Base-by-base conservation (phyloP, 164 flowering plant species). In the Dillenia suffruticosa region DNA sequence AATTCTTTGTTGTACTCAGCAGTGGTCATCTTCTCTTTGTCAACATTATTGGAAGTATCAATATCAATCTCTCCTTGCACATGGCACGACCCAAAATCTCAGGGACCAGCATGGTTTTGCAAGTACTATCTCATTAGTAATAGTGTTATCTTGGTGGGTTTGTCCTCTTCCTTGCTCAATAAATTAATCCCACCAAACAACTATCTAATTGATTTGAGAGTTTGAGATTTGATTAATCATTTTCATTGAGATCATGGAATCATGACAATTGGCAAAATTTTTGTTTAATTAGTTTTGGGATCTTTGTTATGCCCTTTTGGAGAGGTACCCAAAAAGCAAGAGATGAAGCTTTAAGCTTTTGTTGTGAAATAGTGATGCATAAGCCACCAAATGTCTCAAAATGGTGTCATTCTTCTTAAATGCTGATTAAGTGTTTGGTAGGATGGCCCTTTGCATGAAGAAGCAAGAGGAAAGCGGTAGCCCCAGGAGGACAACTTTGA, bases 401-500 rank as follows among this genome's bases (percentile, higher is more conserved):
- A n/a, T 19, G 17, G 44, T 10, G 12, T 48, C 9, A 19, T 4
- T 6, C 15, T 24, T 40, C 49, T 48, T 58, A 48, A 46, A 17
- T 55, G 14, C 17, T 44, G 22, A 12, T 49, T 2, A 16, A n/a
- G 46, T 56, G 73, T 67, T 65, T 64, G 75, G 71, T 78, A 54
- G 44, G 56, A 51, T 48, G 17, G 70, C 59, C 54, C 40, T 24
- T 59, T 67, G 61, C 60, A 46, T 47, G 60, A 60, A 53, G 66
- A 70, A 55, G 66, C 61, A 67, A 56, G 50, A 64, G 52, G 45
- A 62, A 44, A 67, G 50, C 59, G 65, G 26, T 50, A 16, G 54
- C 19, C 26, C 2, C n/a, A 13, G 65, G 53, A 44, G 40, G 55
- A 52, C 52, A 56, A 47, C 66, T 63, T 76, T 72, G 77, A 81